Percentiles rank a stretch among this genome's conserved stretches.
Conservation (phyloP, 768 basidiomycete genomes). For the Lenzites betulinus region DNA sequence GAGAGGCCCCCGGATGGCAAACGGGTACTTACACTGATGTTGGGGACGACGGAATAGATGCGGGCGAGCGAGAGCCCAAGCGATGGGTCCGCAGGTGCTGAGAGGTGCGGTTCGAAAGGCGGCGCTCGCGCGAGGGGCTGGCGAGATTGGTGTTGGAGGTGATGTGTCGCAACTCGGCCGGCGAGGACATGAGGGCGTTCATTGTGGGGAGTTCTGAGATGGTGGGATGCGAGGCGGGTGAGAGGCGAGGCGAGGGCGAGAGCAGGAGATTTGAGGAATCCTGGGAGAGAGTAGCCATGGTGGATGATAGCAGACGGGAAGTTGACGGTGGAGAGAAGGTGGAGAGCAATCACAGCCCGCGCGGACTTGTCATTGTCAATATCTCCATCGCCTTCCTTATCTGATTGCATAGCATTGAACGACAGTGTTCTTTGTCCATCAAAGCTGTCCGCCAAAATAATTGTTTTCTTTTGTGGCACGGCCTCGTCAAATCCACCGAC, state of each 20-base stretch:
- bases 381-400: neutral
- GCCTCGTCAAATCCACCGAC: slow-evolving; percentile 7
- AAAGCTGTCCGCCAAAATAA: slow-evolving; percentile 9
- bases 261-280: slow-evolving; percentile 11
- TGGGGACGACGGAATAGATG: slow-evolving; percentile 78
- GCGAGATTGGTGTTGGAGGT: slow-evolving; percentile 49
- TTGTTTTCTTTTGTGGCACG: slow-evolving; percentile 5
- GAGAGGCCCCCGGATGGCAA: neutral
- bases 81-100: slow-evolving; percentile 50
- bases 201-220: slow-evolving; percentile 4
- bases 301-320: slow-evolving; percentile 14
- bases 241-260: slow-evolving; percentile 8
- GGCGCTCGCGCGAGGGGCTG: slow-evolving; percentile 37
- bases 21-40: slow-evolving; percentile 65
- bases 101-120: slow-evolving; percentile 46
- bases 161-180: slow-evolving; percentile 54
- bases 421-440: neutral
- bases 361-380: neutral
- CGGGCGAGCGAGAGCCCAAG: slow-evolving; percentile 65
- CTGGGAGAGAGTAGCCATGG: slow-evolving; percentile 21
- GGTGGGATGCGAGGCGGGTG: slow-evolving; percentile 13
- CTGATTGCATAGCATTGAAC: slow-evolving; percentile 1
- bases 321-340: slow-evolving; percentile 23
- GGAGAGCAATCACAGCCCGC: neutral
- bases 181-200: slow-evolving; percentile 8